Conservation (phyloP, 2,329 filamentous ascomycete genomes). For the Chaetomiaceae sp. region DNA sequence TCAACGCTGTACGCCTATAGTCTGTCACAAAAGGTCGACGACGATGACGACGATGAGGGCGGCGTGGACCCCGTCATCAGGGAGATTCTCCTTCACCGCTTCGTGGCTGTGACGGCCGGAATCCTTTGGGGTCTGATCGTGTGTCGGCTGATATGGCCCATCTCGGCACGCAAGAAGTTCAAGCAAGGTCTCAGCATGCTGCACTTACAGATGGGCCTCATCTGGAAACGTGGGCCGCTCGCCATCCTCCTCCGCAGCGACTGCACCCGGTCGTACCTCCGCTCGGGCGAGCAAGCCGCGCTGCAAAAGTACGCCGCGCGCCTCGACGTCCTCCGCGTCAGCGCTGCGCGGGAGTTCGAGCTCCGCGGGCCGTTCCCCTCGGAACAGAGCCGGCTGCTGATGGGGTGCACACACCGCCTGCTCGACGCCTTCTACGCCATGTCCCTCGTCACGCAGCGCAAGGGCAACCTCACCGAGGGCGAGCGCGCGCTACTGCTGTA, state of each 20-base stretch:
- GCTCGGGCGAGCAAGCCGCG: slow-evolving; percentile 79
- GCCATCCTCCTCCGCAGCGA: slow-evolving; percentile 62
- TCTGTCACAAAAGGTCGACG: slow-evolving; percentile 70
- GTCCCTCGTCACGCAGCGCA: slow-evolving; percentile 85
- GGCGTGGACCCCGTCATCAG: slow-evolving; percentile 78
- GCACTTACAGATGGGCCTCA: slow-evolving; percentile 89
- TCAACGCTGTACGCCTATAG: slow-evolving; percentile 93
- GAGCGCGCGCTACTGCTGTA: slow-evolving; percentile 76
- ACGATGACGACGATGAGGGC: slow-evolving; percentile 84
- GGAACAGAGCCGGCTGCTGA: slow-evolving; percentile 65
- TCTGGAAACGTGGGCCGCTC: slow-evolving; percentile 92
- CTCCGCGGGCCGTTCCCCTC: slow-evolving; percentile 81
- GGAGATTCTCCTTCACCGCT: slow-evolving; percentile 82
- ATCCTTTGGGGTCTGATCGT: slow-evolving; percentile 90
- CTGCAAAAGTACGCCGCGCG: slow-evolving; percentile 75
- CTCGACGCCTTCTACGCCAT: slow-evolving; percentile 94
- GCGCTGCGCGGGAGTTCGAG: slow-evolving; percentile 82
- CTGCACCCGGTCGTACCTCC: slow-evolving; percentile 66
- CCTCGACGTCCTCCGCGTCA: slow-evolving; percentile 65
- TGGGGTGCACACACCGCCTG: slow-evolving; percentile 76
- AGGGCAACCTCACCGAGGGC: slow-evolving; percentile 67
- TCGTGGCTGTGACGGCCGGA: slow-evolving; percentile 78
- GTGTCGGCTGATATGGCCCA: slow-evolving; percentile 87
- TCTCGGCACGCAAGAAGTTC: slow-evolving; percentile 81
- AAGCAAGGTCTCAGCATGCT: slow-evolving; percentile 86